Evolutionary conservation across 2,329 filamentous ascomycete genomes (phyloP).

Genomic region (Fusarium nematophilum): DNA sequence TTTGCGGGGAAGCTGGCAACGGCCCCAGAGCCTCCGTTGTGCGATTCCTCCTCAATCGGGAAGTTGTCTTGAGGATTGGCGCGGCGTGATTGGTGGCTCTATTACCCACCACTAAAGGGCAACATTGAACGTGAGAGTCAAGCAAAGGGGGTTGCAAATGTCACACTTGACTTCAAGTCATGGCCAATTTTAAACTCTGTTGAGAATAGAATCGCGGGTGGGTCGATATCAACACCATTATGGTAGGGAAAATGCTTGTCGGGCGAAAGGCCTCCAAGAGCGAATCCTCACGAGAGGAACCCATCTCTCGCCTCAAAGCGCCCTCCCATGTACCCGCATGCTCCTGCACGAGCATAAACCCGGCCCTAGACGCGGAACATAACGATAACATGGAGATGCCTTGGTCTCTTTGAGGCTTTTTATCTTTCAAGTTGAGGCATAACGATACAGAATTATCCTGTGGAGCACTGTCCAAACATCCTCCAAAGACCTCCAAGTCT

Average conservation of each 20-base stretch:
- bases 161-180: not conserved
- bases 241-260: not conserved
- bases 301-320: not conserved
- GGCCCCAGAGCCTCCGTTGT: not conserved
- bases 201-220: not conserved
- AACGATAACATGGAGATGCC: not conserved
- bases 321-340: too few species aligned
- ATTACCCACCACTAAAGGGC: not conserved
- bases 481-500: too few species aligned
- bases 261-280: not conserved
- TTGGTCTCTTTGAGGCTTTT: too few species aligned
- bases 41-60: slow-evolving; percentile 1
- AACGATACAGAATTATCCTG: too few species aligned
- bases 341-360: too few species aligned
- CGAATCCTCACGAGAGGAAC: too few species aligned
- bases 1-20: slow-evolving; percentile 13
- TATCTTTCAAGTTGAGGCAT: too few species aligned
- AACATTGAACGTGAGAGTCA: not conserved
- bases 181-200: too few species aligned
- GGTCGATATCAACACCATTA: not conserved
- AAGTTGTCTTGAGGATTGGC: not conserved
- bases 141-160: not conserved
- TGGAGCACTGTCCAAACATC: too few species aligned
- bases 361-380: not conserved
- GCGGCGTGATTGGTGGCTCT: slow-evolving; percentile 7